Conservation (phyloP, 192 early-diverging fungal genomes). For the Haplosporangium gracile region DNA sequence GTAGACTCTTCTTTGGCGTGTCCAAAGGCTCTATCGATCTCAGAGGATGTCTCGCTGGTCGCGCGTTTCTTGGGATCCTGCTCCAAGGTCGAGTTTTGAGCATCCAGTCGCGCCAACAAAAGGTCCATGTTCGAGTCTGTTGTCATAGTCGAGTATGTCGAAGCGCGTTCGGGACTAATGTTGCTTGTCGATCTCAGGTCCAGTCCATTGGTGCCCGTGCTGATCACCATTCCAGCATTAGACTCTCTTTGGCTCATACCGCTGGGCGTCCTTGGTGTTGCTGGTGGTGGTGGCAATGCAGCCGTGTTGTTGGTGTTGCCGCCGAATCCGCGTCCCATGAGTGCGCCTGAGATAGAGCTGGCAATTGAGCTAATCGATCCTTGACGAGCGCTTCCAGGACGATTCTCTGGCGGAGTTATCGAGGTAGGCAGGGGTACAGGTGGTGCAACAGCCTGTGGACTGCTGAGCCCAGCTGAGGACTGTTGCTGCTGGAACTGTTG, state of each 20-base stretch:
- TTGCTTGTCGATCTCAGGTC: slow-evolving; percentile 26
- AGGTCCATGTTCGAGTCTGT: slow-evolving; percentile 68
- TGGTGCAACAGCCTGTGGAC: slow-evolving; percentile 6
- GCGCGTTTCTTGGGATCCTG: slow-evolving; percentile 67
- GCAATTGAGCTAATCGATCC: slow-evolving; percentile 49
- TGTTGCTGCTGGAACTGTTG: slow-evolving; percentile 38
- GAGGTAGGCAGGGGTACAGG: neutral
- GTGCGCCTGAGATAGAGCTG: slow-evolving; percentile 41
- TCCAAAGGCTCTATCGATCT: slow-evolving; percentile 58
- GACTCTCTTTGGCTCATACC: slow-evolving; percentile 27
- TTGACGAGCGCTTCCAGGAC: slow-evolving; percentile 12
- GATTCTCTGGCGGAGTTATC: slow-evolving; percentile 12
- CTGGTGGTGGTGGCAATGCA: slow-evolving; percentile 2
- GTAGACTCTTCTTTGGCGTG: slow-evolving; percentile 52
- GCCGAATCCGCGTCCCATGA: slow-evolving; percentile 45
- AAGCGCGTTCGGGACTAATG: slow-evolving; percentile 43
- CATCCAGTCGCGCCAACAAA: slow-evolving; percentile 74
- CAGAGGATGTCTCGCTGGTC: slow-evolving; percentile 38
- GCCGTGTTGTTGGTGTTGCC: neutral
- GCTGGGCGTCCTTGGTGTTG: slow-evolving; percentile 32
- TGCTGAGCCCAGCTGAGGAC: neutral
- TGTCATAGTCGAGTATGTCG: slow-evolving; percentile 51
- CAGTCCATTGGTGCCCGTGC: slow-evolving; percentile 12
- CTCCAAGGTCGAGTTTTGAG: slow-evolving; percentile 71
- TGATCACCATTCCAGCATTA: slow-evolving; percentile 22